Base-by-base conservation (phyloP, 2,329 filamentous ascomycete genomes). In the Apiospora kogelbergensis region DNA sequence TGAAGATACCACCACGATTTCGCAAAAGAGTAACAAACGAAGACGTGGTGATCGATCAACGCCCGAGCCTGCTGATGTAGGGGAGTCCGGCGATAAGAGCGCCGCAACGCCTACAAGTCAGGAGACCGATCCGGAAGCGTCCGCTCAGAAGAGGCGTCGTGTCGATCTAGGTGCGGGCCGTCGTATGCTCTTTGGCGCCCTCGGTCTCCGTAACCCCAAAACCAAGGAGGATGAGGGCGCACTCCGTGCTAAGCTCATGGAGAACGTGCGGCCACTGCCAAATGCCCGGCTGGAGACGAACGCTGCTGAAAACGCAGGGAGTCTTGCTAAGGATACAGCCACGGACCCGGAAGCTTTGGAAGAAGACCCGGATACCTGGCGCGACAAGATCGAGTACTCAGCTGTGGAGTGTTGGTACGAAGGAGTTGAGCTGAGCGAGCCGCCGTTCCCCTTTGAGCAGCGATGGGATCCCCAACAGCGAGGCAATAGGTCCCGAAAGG, bases 401-500 rank as follows among this genome's bases (percentile, higher is more conserved):
- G 95, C 93, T 26, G 93, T 97, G 0, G 95, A 98, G 78, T 98
- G 95, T 79, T 89, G 90, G 71, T 86, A 92, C n/a, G 87, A 92
- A 40, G 87, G 85, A 6, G 81, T 93, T 46, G 82, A 86, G 41
- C 83, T 97, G 63, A 92, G 88, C 67, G 87, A 93, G 42, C 95
- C 95, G 0, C 93, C 95, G 0, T 98, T 97, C 76, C 95, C 95
- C 0, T 98, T 98, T 78, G 84, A 92, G 20, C 94, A 98, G 78
- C 88, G 93, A 63, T 98, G 95, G 95, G 93, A 97, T 79, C 86
- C 88, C 3, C 91, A 94, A 70, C 92, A 95, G 74, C 85, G 88
- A 78, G 72, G 74, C 42, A 71, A 71, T 20, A 81, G 82, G 72
- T 80, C 75, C 66, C 77, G 78, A 2, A 82, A 83, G 72, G 81